phyloP scores from a whole-genome alignment of 1,284 basidiomycete species.

The Moniliella sp. region DNA sequence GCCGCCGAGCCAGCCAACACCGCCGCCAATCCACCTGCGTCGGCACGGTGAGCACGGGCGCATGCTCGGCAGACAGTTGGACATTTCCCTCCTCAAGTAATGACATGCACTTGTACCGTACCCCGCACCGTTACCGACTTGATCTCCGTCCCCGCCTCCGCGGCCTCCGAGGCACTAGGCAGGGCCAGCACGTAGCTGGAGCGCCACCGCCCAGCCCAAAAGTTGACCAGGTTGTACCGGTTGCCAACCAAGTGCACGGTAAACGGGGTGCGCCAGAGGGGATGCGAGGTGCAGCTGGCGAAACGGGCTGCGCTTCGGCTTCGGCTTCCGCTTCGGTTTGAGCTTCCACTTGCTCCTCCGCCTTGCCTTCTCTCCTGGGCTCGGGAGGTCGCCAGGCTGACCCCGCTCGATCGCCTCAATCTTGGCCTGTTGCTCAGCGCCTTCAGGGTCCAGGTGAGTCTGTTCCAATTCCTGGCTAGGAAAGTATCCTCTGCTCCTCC shows the following conservation, averaged over 20 bases:
- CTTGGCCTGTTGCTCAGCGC: not conserved
- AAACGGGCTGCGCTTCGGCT: constrained; percentile 4
- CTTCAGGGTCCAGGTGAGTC: too few relatives aligned
- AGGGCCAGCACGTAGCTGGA: constrained; percentile 1
- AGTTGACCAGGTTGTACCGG: constrained; percentile 28
- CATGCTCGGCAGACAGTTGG: constrained; percentile 8
- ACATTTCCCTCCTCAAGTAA: constrained; percentile 34
- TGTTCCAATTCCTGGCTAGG: too few relatives aligned
- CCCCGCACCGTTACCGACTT: constrained; percentile 8
- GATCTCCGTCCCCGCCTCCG: constrained; percentile 8
- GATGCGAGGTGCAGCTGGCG: not conserved
- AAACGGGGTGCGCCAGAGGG: constrained; percentile 2
- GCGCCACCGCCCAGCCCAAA: constrained; percentile 11
- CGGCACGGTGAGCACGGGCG: constrained; percentile 6
- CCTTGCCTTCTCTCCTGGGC: not conserved
- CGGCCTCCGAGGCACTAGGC: not conserved
- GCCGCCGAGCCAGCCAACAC: not conserved
- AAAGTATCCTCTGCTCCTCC: not conserved
- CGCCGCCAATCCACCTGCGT: not conserved
- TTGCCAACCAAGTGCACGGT: constrained; percentile 24
- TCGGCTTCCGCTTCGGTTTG: not conserved
- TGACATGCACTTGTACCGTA: constrained; percentile 13
- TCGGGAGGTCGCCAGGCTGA: too few relatives aligned
- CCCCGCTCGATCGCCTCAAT: not conserved
- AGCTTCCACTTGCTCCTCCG: not conserved